phyloP scores from a whole-genome alignment of 768 basidiomycete species.

The Naganishia vaughanmartiniae region DNA sequence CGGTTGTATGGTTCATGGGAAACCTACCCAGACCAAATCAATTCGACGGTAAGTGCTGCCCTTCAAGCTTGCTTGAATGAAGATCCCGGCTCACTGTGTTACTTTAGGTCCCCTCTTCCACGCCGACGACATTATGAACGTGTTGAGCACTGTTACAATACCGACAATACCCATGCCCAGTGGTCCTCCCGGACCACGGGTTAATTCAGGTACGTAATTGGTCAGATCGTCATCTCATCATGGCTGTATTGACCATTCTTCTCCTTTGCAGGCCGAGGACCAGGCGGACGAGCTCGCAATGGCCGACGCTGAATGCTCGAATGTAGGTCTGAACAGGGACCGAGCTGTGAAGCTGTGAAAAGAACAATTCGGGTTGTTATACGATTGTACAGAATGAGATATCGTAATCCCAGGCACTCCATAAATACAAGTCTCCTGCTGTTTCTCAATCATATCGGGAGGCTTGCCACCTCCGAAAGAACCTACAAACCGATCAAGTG shows the following conservation, averaged over 20 bases:
- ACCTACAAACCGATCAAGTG: background rate
- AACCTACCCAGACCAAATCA: slow-evolving; percentile 66
- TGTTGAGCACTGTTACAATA: slow-evolving; percentile 77
- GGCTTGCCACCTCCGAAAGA: background rate
- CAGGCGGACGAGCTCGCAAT: background rate
- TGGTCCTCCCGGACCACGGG: slow-evolving; percentile 3
- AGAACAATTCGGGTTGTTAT: background rate
- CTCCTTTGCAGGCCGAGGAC: background rate
- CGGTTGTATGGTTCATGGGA: slow-evolving; percentile 76
- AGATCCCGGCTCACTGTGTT: slow-evolving; percentile 14
- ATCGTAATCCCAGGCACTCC: background rate
- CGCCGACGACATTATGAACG: slow-evolving; percentile 81
- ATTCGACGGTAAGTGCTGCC: slow-evolving; percentile 73
- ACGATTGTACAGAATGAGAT: background rate
- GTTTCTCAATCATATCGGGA: background rate
- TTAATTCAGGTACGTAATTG: background rate
- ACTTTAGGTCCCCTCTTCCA: slow-evolving; percentile 77
- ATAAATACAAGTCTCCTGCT: background rate
- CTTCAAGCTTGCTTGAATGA: background rate
- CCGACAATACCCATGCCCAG: slow-evolving; percentile 51
- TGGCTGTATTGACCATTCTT: background rate
- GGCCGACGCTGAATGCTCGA: background rate
- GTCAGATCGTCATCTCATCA: too few relatives aligned
- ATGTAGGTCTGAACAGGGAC: background rate
- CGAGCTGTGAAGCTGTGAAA: background rate